Percentiles rank a stretch among this genome's conserved stretches.
phyloP scores from a whole-genome alignment of 2,329 filamentous ascomycete genomes.

The Cephalotrichum gorgonifer region DNA sequence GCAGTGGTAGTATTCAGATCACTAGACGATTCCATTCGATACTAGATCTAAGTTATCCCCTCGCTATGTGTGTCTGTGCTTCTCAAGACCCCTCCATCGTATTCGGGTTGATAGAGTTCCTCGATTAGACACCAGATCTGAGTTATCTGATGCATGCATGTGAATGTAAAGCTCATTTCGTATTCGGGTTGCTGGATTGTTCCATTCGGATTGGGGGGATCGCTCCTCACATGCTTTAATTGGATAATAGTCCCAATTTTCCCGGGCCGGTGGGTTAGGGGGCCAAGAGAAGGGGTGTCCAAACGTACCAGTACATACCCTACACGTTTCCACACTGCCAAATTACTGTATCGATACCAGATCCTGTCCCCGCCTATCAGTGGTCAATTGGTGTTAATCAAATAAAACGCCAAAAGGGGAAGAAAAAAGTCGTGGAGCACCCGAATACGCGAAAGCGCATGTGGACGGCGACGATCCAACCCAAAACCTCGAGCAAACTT shows the following conservation, averaged over 20 bases:
- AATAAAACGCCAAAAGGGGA: neutral
- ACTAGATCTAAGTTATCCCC: no score
- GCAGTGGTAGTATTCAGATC: no score
- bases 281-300: neutral
- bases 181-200: neutral
- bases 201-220: neutral
- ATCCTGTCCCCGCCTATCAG: neutral
- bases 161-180: neutral
- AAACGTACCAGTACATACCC: neutral
- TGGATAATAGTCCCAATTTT: neutral
- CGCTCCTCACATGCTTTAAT: neutral
- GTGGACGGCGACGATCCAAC: neutral
- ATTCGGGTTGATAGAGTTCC: no score
- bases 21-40: no score
- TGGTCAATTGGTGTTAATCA: neutral
- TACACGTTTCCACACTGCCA: no score
- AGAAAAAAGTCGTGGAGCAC: neutral
- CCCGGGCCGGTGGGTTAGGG: neutral
- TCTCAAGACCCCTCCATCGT: no score
- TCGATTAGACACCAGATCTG: no score
- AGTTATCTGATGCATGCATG: neutral
- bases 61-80: no score
- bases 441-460: neutral
- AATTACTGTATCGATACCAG: neutral
- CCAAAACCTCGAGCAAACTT: no score